phyloP scores from a whole-genome alignment of 306 rosid species.

The Arachis stenosperma region DNA sequence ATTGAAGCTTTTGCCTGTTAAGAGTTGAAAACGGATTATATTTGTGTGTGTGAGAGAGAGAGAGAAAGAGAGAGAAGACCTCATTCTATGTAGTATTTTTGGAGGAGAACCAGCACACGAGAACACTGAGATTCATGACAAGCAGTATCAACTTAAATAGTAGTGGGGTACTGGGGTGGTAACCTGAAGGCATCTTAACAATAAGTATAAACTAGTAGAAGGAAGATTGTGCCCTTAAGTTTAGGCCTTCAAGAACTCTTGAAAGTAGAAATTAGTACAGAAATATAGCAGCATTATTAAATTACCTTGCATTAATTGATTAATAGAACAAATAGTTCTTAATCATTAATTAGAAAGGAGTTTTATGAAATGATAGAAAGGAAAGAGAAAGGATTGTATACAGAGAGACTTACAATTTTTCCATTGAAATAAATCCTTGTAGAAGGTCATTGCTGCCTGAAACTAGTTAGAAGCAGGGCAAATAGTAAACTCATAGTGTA shows the following conservation, averaged over 20 bases:
- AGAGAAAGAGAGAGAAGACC: conserved; percentile 63
- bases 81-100: conserved; percentile 66
- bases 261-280: conserved; percentile 22
- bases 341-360: conserved; percentile 24
- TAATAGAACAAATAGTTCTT: conserved; percentile 24
- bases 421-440: conserved; percentile 90
- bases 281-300: conserved; percentile 19
- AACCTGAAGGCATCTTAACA: conserved; percentile 60
- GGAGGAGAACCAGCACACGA: conserved; percentile 96
- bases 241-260: conserved; percentile 8
- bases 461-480: conserved; percentile 63
- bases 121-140: conserved; percentile 84
- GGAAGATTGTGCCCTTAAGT: conserved; percentile 25
- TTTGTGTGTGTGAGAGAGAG: background rate
- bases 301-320: conserved; percentile 14
- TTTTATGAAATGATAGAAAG: conserved; percentile 8
- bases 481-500: conserved; percentile 97
- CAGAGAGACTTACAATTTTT: conserved; percentile 74
- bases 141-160: conserved; percentile 88
- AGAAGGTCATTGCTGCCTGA: conserved; percentile 83
- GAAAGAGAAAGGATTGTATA: conserved; percentile 34
- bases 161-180: conserved; percentile 72
- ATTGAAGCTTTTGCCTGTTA: conserved; percentile 72
- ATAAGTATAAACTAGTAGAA: conserved; percentile 34
- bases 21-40: conserved; percentile 28